Evolutionary conservation across 495 filamentous ascomycete genomes (phyloP), one percentile per base, ranked within the genome.

Genomic region (Hypoxylon lienhwacheense): DNA sequence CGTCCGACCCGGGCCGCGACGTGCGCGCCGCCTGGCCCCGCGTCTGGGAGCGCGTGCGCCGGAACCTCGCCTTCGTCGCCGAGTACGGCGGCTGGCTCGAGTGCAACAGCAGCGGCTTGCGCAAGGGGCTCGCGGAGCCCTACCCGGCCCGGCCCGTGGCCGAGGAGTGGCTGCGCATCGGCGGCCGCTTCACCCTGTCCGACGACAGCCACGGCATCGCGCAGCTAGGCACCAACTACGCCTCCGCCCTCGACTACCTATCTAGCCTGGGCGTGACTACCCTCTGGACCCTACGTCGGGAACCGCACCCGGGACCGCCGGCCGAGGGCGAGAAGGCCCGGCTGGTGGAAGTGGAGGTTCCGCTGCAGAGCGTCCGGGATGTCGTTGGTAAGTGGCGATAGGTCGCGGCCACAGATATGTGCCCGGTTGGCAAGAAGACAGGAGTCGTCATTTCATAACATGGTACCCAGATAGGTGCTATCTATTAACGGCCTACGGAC

Each of bases 151-250:
- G 77, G 36, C 81, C 86, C 67, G 83, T 98, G 65, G 91, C 88
- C 59, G 70, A 87, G 82, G 66, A 66, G 59, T 79, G 72, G 70
- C 22, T 75, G 31, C 40, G 68, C 5, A 73, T 84, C 39, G 86
- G 86, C n/a, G 92, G 92, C 14, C 77, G 78, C 41, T 93, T 96
- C 61, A 90, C 87, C 46, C 71, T 97, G 29, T 93, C 88, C 2
- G 92, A 97, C 68, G 92, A 97, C 66, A 92, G 90, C 63, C 92
- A 97, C 67, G 84, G 86, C 19, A 77, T 89, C 49, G 85, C 80
- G 6, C 90, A 97, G 68, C 78, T 97, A 2, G 87, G 81, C 35
- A 78, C 84, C 49, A 75, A 76, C 47, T 78, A 76, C 61, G 22
- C 10, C 12, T 66, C 65, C 40, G 82, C 78, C 7, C 66, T 81